phyloP scores from a whole-genome alignment of 2,329 filamentous ascomycete species.

The Berkeleyomyces rouxiae region DNA sequence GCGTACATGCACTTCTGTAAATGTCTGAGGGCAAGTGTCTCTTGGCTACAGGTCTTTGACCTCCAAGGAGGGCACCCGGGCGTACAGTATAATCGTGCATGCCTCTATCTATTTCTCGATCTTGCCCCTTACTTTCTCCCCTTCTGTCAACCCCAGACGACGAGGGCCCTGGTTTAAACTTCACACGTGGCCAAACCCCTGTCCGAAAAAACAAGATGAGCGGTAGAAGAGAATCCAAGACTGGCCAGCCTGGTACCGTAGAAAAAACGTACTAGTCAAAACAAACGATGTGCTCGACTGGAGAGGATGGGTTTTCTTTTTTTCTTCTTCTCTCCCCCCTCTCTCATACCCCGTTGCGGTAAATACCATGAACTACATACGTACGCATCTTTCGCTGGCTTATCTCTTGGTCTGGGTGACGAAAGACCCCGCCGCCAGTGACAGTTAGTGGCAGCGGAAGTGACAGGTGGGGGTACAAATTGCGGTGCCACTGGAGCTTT shows the following conservation, averaged over 20 bases:
- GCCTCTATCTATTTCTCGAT: neutral
- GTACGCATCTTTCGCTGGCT: too few species aligned
- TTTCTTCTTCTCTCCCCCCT: neutral
- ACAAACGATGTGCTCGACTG: too few species aligned
- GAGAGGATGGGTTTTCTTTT: too few species aligned
- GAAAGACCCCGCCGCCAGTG: constrained; percentile 38
- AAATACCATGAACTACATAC: too few species aligned
- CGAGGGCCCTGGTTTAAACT: neutral
- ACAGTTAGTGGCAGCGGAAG: constrained; percentile 35
- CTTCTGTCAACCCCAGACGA: neutral
- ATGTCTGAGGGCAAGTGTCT: too few species aligned
- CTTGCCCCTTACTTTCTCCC: neutral
- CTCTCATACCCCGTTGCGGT: neutral
- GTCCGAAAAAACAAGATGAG: neutral
- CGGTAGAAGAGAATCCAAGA: neutral
- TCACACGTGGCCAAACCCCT: neutral
- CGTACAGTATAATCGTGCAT: neutral
- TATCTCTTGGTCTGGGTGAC: constrained; percentile 29
- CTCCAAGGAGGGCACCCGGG: too few species aligned
- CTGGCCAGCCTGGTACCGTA: too few species aligned
- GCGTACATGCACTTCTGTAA: neutral
- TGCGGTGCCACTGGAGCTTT: neutral
- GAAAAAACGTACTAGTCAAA: too few species aligned
- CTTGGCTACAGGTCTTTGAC: too few species aligned
- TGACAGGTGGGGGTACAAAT: constrained; percentile 20